These are phyloP conservation scores for Nannochloris sp. DNA, from an alignment of 139 green algal genomes.

Conservation along the genomic window DNA sequence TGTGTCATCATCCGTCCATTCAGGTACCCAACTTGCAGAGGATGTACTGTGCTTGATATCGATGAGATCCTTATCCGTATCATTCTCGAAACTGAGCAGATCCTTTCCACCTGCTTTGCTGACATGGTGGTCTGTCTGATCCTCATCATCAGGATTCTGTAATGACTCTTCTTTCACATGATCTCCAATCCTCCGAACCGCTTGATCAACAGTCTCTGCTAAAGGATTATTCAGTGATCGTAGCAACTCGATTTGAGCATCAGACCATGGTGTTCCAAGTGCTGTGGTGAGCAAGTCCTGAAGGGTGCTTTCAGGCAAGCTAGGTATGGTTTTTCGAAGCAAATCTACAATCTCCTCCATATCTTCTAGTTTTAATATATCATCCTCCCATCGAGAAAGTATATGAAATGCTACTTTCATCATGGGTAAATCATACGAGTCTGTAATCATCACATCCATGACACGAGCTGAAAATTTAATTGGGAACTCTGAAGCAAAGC, in stretches of 20 bases:
- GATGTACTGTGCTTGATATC: background rate
- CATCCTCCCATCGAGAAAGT: constrained; percentile 23
- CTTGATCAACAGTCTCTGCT: constrained; percentile 37
- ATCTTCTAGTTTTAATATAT: constrained; percentile 43
- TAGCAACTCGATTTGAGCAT: constrained; percentile 16
- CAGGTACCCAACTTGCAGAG: background rate
- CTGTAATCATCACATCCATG: constrained; percentile 64
- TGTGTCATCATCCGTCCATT: background rate
- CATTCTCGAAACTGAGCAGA: background rate
- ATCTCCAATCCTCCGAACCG: constrained; percentile 30
- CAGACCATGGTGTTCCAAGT: constrained; percentile 4
- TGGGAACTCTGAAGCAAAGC: constrained; percentile 67
- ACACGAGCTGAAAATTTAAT: constrained; percentile 55
- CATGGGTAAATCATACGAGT: constrained; percentile 45
- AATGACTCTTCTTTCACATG: background rate
- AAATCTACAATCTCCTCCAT: constrained; percentile 57
- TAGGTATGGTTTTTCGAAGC: constrained; percentile 47
- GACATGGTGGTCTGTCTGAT: too few relatives aligned
- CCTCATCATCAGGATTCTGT: background rate
- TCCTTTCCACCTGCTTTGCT: background rate
- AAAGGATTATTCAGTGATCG: constrained; percentile 39
- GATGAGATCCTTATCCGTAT: background rate
- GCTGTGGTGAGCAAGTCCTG: constrained; percentile 32
- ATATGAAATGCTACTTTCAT: constrained; percentile 54
- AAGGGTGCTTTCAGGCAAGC: constrained; percentile 18